phyloP scores from a whole-genome alignment of 1,284 basidiomycete species.

The Trichosporon sp. region DNA sequence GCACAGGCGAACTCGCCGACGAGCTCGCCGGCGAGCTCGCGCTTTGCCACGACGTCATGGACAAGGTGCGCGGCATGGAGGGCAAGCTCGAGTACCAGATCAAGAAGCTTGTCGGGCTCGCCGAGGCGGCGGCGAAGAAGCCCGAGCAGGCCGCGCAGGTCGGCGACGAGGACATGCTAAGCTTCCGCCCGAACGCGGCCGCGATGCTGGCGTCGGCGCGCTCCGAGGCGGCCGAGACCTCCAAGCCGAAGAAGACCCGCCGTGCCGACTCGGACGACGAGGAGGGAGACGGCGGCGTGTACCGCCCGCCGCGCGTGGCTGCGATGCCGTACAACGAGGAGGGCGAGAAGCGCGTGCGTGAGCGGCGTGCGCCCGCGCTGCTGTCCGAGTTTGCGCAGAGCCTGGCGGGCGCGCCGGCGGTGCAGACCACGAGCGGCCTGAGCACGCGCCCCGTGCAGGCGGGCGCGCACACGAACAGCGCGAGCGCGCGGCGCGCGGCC shows the following conservation, averaged over 20 bases:
- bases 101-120: slow-evolving; percentile 79
- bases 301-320: slow-evolving; percentile 86
- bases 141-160: slow-evolving; percentile 56
- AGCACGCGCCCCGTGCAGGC: slow-evolving; percentile 42
- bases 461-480: slow-evolving; percentile 53
- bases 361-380: slow-evolving; percentile 67
- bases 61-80: slow-evolving; percentile 61
- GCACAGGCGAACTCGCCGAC: slow-evolving; percentile 13
- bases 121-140: slow-evolving; percentile 55
- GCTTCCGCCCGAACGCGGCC: slow-evolving; percentile 80
- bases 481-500: slow-evolving; percentile 53
- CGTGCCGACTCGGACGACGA: slow-evolving; percentile 40
- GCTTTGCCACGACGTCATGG: slow-evolving; percentile 51
- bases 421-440: slow-evolving; percentile 74
- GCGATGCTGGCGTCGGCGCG: slow-evolving; percentile 36
- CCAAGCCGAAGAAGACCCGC: slow-evolving; percentile 19
- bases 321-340: slow-evolving; percentile 80
- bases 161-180: slow-evolving; percentile 71
- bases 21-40: slow-evolving; percentile 39
- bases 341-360: slow-evolving; percentile 24
- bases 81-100: slow-evolving; percentile 88
- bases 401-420: slow-evolving; percentile 59
- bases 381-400: slow-evolving; percentile 58
- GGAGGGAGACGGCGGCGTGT: slow-evolving; percentile 57
- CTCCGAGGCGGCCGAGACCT: slow-evolving; percentile 21